Conservation (phyloP, 2,329 filamentous ascomycete genomes). For the Macrophomina tecta region DNA sequence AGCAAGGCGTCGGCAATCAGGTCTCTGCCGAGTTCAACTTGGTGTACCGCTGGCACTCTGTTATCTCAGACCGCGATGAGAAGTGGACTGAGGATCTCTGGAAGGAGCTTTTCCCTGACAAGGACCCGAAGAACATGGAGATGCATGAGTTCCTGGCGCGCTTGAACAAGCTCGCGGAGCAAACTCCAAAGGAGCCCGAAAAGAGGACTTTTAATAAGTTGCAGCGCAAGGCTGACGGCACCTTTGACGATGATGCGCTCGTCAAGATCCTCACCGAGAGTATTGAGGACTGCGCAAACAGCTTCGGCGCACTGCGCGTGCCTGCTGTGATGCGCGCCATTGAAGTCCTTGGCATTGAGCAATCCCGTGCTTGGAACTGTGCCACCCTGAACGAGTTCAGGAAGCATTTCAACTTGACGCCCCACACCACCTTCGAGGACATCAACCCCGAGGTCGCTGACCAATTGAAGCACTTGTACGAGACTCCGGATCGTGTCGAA, state of each 20-base stretch:
- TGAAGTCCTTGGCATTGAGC: constrained; percentile 81
- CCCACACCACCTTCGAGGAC: constrained; percentile 78
- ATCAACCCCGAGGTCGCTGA: constrained; percentile 78
- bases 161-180: constrained; percentile 67
- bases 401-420: constrained; percentile 78
- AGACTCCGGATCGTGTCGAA: constrained; percentile 80
- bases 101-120: constrained; percentile 52
- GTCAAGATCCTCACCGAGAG: constrained; percentile 70
- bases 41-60: constrained; percentile 86
- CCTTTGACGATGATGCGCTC: constrained; percentile 77
- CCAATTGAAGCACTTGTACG: constrained; percentile 65
- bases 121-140: constrained; percentile 60
- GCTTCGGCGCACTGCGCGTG: constrained; percentile 69
- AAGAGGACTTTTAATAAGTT: constrained; percentile 73
- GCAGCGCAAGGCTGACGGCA: constrained; percentile 68
- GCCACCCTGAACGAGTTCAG: constrained; percentile 85
- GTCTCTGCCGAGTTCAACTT: constrained; percentile 90
- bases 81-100: constrained; percentile 72
- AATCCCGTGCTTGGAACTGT: constrained; percentile 77
- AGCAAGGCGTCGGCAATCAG: constrained; percentile 78
- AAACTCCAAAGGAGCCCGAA: constrained; percentile 69
- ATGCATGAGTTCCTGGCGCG: constrained; percentile 67
- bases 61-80: constrained; percentile 76
- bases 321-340: constrained; percentile 75
- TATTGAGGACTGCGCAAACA: constrained; percentile 76